Base-by-base conservation (phyloP, 345 rosid genomes). In the Eutrema yunnanense region DNA sequence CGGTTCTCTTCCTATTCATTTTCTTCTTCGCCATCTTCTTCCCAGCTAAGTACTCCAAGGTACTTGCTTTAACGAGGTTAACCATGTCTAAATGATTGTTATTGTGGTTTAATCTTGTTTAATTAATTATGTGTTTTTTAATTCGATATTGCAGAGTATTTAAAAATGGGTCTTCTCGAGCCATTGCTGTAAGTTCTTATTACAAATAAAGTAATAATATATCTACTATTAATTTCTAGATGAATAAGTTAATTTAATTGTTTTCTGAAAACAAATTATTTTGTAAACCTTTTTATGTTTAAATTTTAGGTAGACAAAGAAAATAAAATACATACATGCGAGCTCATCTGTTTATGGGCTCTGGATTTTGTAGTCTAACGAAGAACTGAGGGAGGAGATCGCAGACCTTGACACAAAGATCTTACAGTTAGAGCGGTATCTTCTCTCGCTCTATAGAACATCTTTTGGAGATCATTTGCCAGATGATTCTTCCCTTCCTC, bases 391-490 rank as follows among this genome's bases (percentile, higher is more conserved):
- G 75, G 77, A 58, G 62, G 92, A 88, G 78, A 87, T 91, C 33
- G 83, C 80, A 0, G 68, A 66, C 14, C 86, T 87, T 65, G 95
- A 91, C 81, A 72, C 72, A 55, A 84, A 87, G 78, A 91, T 88
- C 61, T 46, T 84, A 68, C 84, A 59, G 65, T 65, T 91, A 64
- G 97, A 91, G 59, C 72, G 70, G 14, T 75, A 81, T 81, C 87
- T 88, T 66, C 87, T 91, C 54, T 80, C 89, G 0, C 87, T 87
- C 11, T 88, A 91, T 53, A 86, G 95, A 43, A 81, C 84, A 43
- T 81, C 87, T 78, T 86, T 86, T 57, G 71, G 82, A 43, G 89
- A 86, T 77, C 37, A 55, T 69, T 47, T 76, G 29, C 59, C 4
- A 46, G 71, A 55, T 14, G 41, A 75, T 59, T 59, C 73, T 58